Evolutionary conservation across 108 stramenopile species (phyloP).

Genomic region (Asterionellopsis glacialis): DNA sequence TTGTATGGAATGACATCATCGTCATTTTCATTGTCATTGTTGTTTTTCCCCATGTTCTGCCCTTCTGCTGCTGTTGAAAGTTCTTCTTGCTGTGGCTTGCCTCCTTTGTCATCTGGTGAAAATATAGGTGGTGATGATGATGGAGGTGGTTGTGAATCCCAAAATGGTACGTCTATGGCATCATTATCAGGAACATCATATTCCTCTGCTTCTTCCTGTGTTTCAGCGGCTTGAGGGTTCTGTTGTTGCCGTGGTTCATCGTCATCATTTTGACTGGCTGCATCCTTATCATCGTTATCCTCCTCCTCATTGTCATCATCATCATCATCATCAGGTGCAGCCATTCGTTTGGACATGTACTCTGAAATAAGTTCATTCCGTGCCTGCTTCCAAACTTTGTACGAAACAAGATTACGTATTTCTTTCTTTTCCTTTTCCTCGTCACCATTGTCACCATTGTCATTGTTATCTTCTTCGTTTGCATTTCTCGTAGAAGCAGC

Average conservation of each 20-base stretch:
- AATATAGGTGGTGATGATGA: too few relatives aligned
- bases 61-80: background rate
- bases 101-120: background rate
- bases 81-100: background rate
- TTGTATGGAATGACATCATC: slow-evolving; percentile 10
- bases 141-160: slow-evolving; percentile 20
- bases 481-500: too few relatives aligned
- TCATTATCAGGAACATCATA: slow-evolving; percentile 9
- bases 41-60: too few relatives aligned
- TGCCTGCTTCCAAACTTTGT: slow-evolving; percentile 10
- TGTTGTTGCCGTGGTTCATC: slow-evolving; percentile 24
- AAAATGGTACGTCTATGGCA: slow-evolving; percentile 4
- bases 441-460: background rate
- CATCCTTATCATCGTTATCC: slow-evolving; percentile 8
- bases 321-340: slow-evolving; percentile 12
- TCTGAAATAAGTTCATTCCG: slow-evolving; percentile 18
- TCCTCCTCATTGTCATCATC: background rate
- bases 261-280: background rate
- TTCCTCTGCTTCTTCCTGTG: slow-evolving; percentile 2
- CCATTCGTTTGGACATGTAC: slow-evolving; percentile 33
- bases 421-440: background rate
- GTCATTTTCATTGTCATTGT: background rate
- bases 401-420: background rate
- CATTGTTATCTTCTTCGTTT: background rate
- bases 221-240: too few relatives aligned